A percentile compares a stretch with the other conserved stretches of the same genome.
phyloP scores from a whole-genome alignment of 2,329 filamentous ascomycete genomes.

The Coniochaeta sp. region DNA sequence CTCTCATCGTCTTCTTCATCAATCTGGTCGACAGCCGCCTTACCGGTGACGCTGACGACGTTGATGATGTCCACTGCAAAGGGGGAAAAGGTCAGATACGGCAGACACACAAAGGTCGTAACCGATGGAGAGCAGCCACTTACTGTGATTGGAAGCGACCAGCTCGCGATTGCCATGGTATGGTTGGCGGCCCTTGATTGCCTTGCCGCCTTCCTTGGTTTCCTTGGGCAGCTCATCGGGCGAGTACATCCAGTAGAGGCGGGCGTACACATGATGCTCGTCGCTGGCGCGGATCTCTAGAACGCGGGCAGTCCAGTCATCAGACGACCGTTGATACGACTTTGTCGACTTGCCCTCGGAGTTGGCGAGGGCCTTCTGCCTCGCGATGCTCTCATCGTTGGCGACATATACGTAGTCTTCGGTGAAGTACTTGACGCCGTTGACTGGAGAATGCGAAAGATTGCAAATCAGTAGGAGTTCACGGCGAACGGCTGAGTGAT shows the following conservation, averaged over 20 bases:
- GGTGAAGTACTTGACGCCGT: constrained; percentile 49
- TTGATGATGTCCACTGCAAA: constrained; percentile 64
- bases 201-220: constrained; percentile 43
- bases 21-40: constrained; percentile 58
- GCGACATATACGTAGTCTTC: constrained; percentile 54
- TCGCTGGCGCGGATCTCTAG: constrained; percentile 69
- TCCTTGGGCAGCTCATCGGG: constrained; percentile 61
- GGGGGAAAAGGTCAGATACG: constrained; percentile 14
- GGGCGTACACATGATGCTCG: constrained; percentile 66
- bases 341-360: constrained; percentile 20
- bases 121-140: constrained; percentile 1
- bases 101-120: no score
- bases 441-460: constrained; percentile 35
- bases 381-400: constrained; percentile 49
- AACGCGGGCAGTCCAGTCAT: constrained; percentile 69
- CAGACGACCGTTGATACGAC: constrained; percentile 36
- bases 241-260: constrained; percentile 72
- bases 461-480: constrained; percentile 10
- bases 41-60: constrained; percentile 59
- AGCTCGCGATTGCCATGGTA: constrained; percentile 65
- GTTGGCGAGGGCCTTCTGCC: constrained; percentile 36
- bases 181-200: constrained; percentile 47
- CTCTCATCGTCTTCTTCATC: constrained; percentile 62
- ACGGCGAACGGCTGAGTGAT: no score
- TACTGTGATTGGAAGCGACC: constrained; percentile 66